These are phyloP conservation scores for Phytophthora pini DNA, from an alignment of 352 stramenopile genomes.

Conservation along the genomic window DNA sequence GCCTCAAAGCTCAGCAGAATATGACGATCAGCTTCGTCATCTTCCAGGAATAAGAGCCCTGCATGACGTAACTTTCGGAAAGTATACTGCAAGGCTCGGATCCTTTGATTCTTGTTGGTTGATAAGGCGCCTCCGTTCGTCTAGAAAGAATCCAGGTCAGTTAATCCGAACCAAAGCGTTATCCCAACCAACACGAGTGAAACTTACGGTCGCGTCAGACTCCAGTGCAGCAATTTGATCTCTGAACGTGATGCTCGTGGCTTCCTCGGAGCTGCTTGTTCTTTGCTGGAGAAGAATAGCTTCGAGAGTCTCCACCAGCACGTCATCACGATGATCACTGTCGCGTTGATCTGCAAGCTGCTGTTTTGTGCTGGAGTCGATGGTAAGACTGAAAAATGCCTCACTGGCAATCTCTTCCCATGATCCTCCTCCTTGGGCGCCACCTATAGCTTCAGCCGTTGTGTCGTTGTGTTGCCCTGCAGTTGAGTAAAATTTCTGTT, in stretches of 20 bases:
- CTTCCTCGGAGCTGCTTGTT: constrained; percentile 2
- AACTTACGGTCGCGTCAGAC: constrained; percentile 14
- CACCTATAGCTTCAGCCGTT: neutral
- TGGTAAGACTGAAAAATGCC: constrained; percentile 53
- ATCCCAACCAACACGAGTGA: neutral
- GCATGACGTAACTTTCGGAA: constrained; percentile 52
- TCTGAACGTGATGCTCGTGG: constrained; percentile 28
- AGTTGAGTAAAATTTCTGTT: constrained; percentile 46
- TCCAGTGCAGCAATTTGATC: constrained; percentile 23
- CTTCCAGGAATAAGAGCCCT: constrained; percentile 68
- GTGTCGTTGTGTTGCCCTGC: neutral
- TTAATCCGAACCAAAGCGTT: neutral
- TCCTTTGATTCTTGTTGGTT: constrained; percentile 21
- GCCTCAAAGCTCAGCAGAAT: constrained; percentile 62
- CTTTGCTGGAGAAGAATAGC: constrained; percentile 41
- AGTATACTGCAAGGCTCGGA: constrained; percentile 42
- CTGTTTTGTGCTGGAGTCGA: constrained; percentile 32
- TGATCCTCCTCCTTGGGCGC: neutral
- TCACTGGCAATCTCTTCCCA: constrained; percentile 53
- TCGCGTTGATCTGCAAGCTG: constrained; percentile 34
- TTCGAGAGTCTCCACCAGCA: constrained; percentile 49
- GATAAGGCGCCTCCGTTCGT: constrained; percentile 1
- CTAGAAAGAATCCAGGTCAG: constrained; percentile 6
- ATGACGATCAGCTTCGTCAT: constrained; percentile 57
- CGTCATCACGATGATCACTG: constrained; percentile 29